Evolutionary conservation across 2,329 filamentous ascomycete genomes (phyloP).

Genomic region (Rutstroemia sp.): DNA sequence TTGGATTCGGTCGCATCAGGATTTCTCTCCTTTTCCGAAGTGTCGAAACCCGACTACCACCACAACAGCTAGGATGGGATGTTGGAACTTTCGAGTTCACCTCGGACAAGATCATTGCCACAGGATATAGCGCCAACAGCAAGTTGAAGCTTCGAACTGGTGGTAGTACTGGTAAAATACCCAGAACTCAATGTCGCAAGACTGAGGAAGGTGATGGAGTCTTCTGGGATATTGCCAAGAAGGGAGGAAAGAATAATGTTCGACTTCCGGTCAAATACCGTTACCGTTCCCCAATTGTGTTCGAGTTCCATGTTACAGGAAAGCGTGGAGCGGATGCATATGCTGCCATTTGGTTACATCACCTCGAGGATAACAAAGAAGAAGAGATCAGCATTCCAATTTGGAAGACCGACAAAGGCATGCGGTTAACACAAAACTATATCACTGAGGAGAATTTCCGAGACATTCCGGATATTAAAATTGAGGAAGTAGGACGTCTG

Average conservation of each 20-base stretch:
- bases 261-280: conserved; percentile 83
- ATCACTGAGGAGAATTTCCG: conserved; percentile 72
- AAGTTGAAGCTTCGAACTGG: conserved; percentile 81
- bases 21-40: conserved; percentile 87
- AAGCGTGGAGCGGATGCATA: conserved; percentile 68
- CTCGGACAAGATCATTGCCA: conserved; percentile 57
- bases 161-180: conserved; percentile 68
- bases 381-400: conserved; percentile 79
- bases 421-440: conserved; percentile 83
- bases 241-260: conserved; percentile 43
- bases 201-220: conserved; percentile 51
- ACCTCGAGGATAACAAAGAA: conserved; percentile 73
- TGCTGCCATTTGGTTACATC: conserved; percentile 78
- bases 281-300: conserved; percentile 82
- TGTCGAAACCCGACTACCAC: conserved; percentile 79
- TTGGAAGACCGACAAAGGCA: conserved; percentile 71
- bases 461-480: conserved; percentile 63
- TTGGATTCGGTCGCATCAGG: conserved; percentile 83
- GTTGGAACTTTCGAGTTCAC: conserved; percentile 90
- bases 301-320: conserved; percentile 69
- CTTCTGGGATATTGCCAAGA: conserved; percentile 49
- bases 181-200: conserved; percentile 53
- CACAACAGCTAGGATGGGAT: conserved; percentile 82
- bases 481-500: conserved; percentile 74
- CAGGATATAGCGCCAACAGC: conserved; percentile 51